Conservation (phyloP, 257 asterid species). For the Orobanche coerulescens region DNA sequence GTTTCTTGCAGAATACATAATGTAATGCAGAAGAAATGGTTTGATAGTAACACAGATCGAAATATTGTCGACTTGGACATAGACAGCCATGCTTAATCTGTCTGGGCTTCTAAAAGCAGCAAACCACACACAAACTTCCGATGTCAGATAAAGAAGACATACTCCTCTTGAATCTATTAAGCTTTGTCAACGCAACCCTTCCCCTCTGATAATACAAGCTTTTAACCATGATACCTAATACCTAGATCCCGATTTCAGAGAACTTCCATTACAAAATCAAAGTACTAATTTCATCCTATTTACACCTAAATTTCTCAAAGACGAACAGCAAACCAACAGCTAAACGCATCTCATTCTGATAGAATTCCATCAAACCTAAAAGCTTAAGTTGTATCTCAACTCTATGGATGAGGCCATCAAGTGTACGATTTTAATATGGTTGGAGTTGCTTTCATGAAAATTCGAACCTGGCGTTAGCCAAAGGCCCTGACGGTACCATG, state of each 20-base stretch:
- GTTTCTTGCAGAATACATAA: conserved; percentile 24
- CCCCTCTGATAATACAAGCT: neutral
- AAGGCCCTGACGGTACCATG: no score
- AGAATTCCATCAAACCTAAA: no score
- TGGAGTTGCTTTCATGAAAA: no score
- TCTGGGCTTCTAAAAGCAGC: neutral
- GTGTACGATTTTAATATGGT: no score
- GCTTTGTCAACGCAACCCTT: neutral
- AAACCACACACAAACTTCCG: neutral
- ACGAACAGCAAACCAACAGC: neutral
- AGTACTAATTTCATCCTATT: neutral
- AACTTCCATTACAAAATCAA: neutral
- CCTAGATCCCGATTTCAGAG: no score
- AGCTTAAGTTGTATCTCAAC: no score
- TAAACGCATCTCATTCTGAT: neutral
- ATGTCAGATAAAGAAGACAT: neutral
- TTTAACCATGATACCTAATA: neutral
- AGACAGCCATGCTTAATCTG: conserved; percentile 29
- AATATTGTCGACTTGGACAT: conserved; percentile 30
- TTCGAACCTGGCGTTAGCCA: no score
- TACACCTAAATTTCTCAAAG: neutral
- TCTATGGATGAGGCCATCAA: no score
- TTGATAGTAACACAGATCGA: conserved; percentile 25
- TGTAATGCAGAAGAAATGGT: conserved; percentile 21
- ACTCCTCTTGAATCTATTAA: neutral